phyloP scores from a whole-genome alignment of 2,329 filamentous ascomycete genomes.

The Emergomyces africanus region DNA sequence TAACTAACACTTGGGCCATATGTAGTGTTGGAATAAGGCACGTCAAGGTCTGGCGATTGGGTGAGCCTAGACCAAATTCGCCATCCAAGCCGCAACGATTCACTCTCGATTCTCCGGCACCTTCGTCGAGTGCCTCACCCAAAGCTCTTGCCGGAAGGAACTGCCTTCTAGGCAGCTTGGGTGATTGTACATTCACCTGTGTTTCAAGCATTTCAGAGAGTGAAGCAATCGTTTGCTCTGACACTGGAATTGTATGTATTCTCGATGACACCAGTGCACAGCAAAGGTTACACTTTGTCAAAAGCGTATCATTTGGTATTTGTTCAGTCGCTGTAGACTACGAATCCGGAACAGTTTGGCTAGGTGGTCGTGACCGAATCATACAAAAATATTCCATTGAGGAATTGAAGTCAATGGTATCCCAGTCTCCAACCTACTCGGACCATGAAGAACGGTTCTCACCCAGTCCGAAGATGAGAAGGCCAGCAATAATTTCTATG shows the following conservation, averaged over 20 bases:
- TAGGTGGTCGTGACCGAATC: constrained; percentile 55
- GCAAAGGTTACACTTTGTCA: constrained; percentile 56
- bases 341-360: constrained; percentile 46
- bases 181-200: constrained; percentile 75
- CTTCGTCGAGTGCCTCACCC: constrained; percentile 35
- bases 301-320: constrained; percentile 54
- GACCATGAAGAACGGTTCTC: constrained; percentile 14
- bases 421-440: constrained; percentile 10
- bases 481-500: constrained; percentile 48
- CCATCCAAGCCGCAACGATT: constrained; percentile 50
- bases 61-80: constrained; percentile 49
- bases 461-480: constrained; percentile 17
- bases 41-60: constrained; percentile 84
- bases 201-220: constrained; percentile 58
- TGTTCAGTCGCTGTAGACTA: constrained; percentile 51
- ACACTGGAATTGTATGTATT: constrained; percentile 79
- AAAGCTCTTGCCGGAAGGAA: constrained; percentile 77
- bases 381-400: constrained; percentile 36
- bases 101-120: constrained; percentile 22
- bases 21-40: constrained; percentile 63
- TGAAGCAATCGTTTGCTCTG: constrained; percentile 72
- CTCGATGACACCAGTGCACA: constrained; percentile 63
- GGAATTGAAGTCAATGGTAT: constrained; percentile 21
- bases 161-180: constrained; percentile 65
- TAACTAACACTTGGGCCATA: constrained; percentile 8